Conservation (phyloP, 495 filamentous ascomycete genomes). For the Hypoxylon perforatum region DNA sequence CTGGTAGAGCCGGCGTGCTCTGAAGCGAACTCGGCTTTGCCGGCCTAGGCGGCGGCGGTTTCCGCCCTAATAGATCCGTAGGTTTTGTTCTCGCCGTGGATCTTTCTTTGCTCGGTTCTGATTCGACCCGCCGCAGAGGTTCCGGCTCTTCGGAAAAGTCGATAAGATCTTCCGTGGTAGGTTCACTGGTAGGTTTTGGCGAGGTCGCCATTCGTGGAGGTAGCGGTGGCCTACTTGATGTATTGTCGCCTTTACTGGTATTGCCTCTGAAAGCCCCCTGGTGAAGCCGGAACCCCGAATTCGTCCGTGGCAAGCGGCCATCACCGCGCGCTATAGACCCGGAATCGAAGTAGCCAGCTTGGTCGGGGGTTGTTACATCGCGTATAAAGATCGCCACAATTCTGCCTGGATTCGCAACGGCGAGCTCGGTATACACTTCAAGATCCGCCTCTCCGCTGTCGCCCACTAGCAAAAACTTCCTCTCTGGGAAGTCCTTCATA, state of each 20-base stretch:
- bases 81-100: slow-evolving; percentile 49
- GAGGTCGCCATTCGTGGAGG: slow-evolving; percentile 48
- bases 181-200: slow-evolving; percentile 43
- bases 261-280: slow-evolving; percentile 47
- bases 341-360: slow-evolving; percentile 79
- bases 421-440: slow-evolving; percentile 97
- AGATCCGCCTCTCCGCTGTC: slow-evolving; percentile 97
- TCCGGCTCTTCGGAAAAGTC: slow-evolving; percentile 68
- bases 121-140: slow-evolving; percentile 47
- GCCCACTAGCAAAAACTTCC: slow-evolving; percentile 90
- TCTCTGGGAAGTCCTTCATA: slow-evolving; percentile 86
- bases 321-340: slow-evolving; percentile 57
- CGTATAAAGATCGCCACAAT: slow-evolving; percentile 89
- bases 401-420: slow-evolving; percentile 79
- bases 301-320: slow-evolving; percentile 24
- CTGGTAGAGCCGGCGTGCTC: slow-evolving; percentile 45
- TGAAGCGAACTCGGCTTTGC: slow-evolving; percentile 75
- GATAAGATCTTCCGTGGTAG: slow-evolving; percentile 68
- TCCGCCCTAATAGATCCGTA: slow-evolving; percentile 48
- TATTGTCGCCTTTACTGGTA: slow-evolving; percentile 41
- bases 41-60: slow-evolving; percentile 68
- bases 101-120: slow-evolving; percentile 30
- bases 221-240: slow-evolving; percentile 41
- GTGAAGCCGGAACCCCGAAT: slow-evolving; percentile 6
- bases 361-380: slow-evolving; percentile 84